Evolutionary conservation across 371 early-diverging fungal genomes (phyloP), one percentile per base, ranked within the genome.

Genomic region (Apophysomyces elegans): DNA sequence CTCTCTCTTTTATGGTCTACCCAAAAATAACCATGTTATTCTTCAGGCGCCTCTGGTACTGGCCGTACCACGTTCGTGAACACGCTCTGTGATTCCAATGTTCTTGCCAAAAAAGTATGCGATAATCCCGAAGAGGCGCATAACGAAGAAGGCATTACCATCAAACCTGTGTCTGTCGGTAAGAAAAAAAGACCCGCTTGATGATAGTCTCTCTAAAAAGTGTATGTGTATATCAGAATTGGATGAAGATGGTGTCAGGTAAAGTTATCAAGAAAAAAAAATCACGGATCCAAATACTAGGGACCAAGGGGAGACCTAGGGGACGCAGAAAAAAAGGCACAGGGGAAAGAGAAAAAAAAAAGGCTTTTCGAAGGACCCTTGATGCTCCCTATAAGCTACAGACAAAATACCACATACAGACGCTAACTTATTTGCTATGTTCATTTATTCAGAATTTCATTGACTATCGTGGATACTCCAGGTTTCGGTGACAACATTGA

Each of bases 51-150:
- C 21, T 90, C 94, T 60, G 99, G 99, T 56, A 88, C 97, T 50
- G 99, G 99, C 21, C 94, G 99, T 64, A 90, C 97, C 21, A 99
- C 99, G 4, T 98, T 99, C 77, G 89, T 99, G 62, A 99, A 99
- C 85, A 98, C 99, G 9, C 87, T 99, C 56, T 99, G 93, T 73
- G 90, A 91, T 67, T 87, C 87, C 56, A 77, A 79, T 44, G 91
- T 94, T 13, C 77, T 91, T 46, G 77, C 86, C 44, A 81, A 92
- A 43, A 88, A 90, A 41, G 90, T 88, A 62, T 87, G 87, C 54
- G 92, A 91, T 41, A 83, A 86, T 66, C 90, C 94, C 56, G 94
- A 95, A 75, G 91, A 92, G 38, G 92, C 97, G 41, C 90, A 90
- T 67, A 90, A 94, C 50, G 96, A 95, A 73, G 95, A 94, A 69